Conservation (phyloP, 805 yeast species). For the Candida multigemmis region DNA sequence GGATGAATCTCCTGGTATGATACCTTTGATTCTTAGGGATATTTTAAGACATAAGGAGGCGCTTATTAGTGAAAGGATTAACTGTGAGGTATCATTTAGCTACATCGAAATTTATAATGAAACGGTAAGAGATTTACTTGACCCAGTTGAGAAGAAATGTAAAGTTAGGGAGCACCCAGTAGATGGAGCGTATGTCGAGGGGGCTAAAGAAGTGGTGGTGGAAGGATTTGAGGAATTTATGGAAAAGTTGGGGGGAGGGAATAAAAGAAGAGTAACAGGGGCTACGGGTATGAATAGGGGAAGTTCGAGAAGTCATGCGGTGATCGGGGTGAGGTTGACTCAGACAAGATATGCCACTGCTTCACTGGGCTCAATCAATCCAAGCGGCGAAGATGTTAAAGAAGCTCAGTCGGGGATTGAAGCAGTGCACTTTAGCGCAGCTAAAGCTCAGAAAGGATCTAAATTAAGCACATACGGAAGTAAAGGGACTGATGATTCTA, state of each 20-base stretch:
- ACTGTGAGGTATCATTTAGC: constrained; percentile 39
- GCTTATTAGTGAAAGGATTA: constrained; percentile 25
- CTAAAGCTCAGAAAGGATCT: too few relatives aligned
- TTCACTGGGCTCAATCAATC: too few relatives aligned
- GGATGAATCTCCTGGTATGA: constrained; percentile 23
- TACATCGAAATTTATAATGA: constrained; percentile 76
- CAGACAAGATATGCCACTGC: constrained; percentile 40
- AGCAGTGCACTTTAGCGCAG: too few relatives aligned
- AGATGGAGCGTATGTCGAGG: constrained; percentile 68
- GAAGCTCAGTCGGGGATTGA: too few relatives aligned
- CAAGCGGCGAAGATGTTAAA: constrained; percentile 2
- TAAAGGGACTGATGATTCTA: constrained; percentile 12
- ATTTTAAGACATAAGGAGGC: constrained; percentile 36
- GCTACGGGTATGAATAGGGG: constrained; percentile 63
- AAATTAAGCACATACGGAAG: too few relatives aligned
- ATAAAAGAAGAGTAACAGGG: constrained; percentile 54
- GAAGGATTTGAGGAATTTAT: constrained; percentile 41
- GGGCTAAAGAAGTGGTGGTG: constrained; percentile 44
- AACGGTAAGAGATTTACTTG: constrained; percentile 57
- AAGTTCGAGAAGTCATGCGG: constrained; percentile 78
- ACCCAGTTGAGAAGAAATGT: constrained; percentile 16
- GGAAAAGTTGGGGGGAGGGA: constrained; percentile 41
- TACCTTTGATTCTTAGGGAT: constrained; percentile 39
- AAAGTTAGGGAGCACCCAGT: constrained; percentile 58
- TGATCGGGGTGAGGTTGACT: constrained; percentile 51